Base-by-base conservation (phyloP, 768 basidiomycete genomes). In the Mycena olivaceomarginata region DNA sequence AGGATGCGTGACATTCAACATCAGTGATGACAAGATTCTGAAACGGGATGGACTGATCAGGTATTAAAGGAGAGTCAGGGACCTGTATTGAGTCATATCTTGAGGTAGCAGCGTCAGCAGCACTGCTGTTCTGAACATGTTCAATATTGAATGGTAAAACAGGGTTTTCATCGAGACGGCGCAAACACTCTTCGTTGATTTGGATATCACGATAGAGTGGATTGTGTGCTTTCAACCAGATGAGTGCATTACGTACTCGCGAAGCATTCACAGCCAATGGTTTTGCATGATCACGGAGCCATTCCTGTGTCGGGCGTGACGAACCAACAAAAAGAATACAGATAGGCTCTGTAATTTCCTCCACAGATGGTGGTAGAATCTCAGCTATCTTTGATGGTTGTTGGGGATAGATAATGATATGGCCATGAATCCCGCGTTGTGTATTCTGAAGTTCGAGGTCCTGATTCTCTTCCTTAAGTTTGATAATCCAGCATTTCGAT, bases 391-490 rank as follows among this genome's bases (percentile, higher is more conserved):
- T 56, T 18, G 65, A 67, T 0, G 72, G 72, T 13, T 67, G 64
- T 37, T 74, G 65, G 0, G 72, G 72, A 18, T 74, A 67, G 7
- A 74, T 59, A 6, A 74, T 74, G 11, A 74, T 56, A 60, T 74
- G 72, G 2, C 72, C 65, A 9, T 67, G 57, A 4, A 67, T 60
- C 0, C 72, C 65, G 5, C 72, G 72, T 46, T 74, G 72, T 0
- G 72, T 41, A 75, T 22, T 16, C 60, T 0, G 15, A 85, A 70
- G 5, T 86, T 45, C 22, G 75, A 79, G 10, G 13, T 66, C 37
- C 45, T 62, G 60, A 20, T 62, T 68, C 46, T 74, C 66, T 39
- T 74, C 73, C 13, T 51, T 68, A 8, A 74, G 46, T 67, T 74
- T 37, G 15, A 72, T 37, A 45, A 78, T 66, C 66, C 72, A 78